Conservation (phyloP, 2,329 filamentous ascomycete genomes). For the Sporothrix schenckii region DNA sequence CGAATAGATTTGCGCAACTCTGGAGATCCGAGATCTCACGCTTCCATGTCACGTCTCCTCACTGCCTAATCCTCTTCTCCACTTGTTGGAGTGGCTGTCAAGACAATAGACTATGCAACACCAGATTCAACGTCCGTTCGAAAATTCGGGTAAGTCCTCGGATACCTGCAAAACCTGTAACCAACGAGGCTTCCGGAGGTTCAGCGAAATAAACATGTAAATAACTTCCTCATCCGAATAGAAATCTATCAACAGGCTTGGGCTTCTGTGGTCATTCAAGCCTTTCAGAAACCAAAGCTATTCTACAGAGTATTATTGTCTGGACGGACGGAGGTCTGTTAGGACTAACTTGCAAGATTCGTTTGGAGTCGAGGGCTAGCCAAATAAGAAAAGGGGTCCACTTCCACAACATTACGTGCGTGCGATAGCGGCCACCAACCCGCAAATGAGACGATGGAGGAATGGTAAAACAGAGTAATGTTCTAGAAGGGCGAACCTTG, state of each 20-base stretch:
- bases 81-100: background rate
- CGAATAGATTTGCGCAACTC: constrained; percentile 5
- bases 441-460: background rate
- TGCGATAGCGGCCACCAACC: constrained; percentile 13
- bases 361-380: constrained; percentile 3
- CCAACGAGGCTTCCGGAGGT: background rate
- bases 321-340: constrained; percentile 18
- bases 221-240: background rate
- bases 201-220: background rate
- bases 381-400: background rate
- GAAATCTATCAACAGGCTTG: background rate
- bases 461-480: background rate
- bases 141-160: background rate
- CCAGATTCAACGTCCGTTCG: background rate
- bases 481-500: constrained; percentile 13
- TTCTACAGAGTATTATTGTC: background rate
- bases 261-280: background rate
- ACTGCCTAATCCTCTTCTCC: background rate
- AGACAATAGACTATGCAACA: background rate
- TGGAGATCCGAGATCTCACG: background rate
- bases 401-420: background rate
- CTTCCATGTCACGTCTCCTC: background rate
- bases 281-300: background rate
- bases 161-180: background rate
- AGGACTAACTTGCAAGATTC: background rate